Evolutionary conservation across 441 rosid species (phyloP), one percentile per base, ranked within the genome.

Genomic region (Aquilaria agallochum): DNA sequence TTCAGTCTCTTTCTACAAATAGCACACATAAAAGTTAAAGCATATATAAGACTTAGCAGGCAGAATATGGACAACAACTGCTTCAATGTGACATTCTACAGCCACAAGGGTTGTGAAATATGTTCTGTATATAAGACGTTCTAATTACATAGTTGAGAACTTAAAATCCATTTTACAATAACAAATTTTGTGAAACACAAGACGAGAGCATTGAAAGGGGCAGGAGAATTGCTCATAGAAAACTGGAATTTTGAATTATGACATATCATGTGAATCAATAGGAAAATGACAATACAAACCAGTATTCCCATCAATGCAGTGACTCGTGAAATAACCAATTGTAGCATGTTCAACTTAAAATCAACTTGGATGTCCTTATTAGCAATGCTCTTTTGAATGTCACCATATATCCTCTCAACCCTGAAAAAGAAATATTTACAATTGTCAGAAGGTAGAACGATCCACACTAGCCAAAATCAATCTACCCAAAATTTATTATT

Each of bases 391-490:
- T 20, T 40, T 70, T 76, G 79, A 68, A 95, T 83, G 72, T 81
- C 89, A 32, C 81, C 90, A 62, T 85, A 95, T 58, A 92, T 80
- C 70, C 80, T 84, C 68, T 88, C 98, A 84, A 88, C 97, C 99
- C 99, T 95, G 77, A 68, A 63, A 76, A 56, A 62, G 53, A 9
- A 62, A 74, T 68, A 64, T 65, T 68, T 65, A 70, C 48, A 33
- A 65, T 3, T 6, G 5, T 40, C 33, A 71, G 20, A 60, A 69
- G 50, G 54, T 70, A 40, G 45, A 10, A 40, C 27, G 27, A 20
- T 57, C 15, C 55, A 55, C 12, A n/a, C 15, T 14, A 20, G 50
- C 31, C 33, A 34, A 13, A 56, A 49, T 44, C 31, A 56, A 15
- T 51, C 42, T 53, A 51, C 53, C 55, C 60, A 31, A 57, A 57